Conservation (phyloP, 1,284 basidiomycete genomes). For the Schizophyllum commune region DNA sequence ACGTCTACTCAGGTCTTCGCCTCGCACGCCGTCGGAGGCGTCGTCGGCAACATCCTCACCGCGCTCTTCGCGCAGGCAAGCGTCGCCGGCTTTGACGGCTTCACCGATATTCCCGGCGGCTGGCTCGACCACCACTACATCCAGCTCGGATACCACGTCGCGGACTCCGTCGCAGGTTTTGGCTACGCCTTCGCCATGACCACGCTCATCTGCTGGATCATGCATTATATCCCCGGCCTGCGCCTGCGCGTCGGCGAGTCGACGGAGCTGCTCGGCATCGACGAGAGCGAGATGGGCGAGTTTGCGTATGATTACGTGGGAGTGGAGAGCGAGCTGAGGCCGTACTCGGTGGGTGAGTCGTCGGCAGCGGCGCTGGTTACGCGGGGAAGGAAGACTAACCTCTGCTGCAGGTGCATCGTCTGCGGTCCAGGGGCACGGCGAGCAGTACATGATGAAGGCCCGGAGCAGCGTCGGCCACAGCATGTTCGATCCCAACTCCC, state of each 20-base stretch:
- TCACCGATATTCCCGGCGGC: constrained; percentile 69
- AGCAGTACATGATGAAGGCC: neutral
- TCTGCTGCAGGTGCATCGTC: neutral
- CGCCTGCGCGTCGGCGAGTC: constrained; percentile 77
- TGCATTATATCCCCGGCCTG: constrained; percentile 89
- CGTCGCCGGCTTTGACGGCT: constrained; percentile 80
- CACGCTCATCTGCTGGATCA: constrained; percentile 83
- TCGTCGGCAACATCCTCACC: constrained; percentile 82
- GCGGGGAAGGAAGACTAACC: neutral
- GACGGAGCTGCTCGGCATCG: constrained; percentile 87
- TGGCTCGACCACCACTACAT: constrained; percentile 86
- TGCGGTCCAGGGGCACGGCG: neutral
- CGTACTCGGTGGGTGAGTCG: constrained; percentile 6
- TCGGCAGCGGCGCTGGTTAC: neutral
- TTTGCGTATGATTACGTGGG: constrained; percentile 89
- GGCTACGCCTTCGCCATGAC: constrained; percentile 80
- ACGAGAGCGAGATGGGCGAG: constrained; percentile 92
- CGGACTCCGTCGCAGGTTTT: constrained; percentile 70
- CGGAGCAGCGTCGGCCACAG: neutral
- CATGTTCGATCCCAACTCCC: neutral
- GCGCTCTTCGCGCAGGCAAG: constrained; percentile 85
- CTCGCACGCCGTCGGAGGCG: constrained; percentile 82
- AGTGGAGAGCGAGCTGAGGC: constrained; percentile 43
- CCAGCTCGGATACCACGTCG: constrained; percentile 86
- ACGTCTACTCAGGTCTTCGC: constrained; percentile 66